Percentiles rank a stretch among this genome's conserved stretches.
These are phyloP conservation scores for Talaromyces verruculosus DNA, from an alignment of 2,329 filamentous ascomycete genomes.

Conservation along the genomic window DNA sequence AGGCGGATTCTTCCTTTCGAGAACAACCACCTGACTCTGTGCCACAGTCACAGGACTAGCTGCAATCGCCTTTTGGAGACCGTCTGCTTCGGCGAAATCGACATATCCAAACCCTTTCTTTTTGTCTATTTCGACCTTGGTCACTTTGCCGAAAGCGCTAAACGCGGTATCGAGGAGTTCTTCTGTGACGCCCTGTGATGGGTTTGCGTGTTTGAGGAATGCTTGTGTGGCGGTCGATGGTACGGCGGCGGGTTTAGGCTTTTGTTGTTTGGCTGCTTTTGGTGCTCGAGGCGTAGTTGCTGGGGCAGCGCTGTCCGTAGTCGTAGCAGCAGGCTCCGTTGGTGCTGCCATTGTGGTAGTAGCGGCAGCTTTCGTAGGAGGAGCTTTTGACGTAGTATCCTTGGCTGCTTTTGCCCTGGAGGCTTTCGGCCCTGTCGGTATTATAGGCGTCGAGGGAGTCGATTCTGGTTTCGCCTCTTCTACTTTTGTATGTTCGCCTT, in stretches of 20 bases:
- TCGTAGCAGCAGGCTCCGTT: background rate
- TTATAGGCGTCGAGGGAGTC: conserved; percentile 13
- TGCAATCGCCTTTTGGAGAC: conserved; percentile 73
- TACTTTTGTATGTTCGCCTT: conserved; percentile 29
- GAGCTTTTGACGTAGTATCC: conserved; percentile 3
- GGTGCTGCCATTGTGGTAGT: conserved; percentile 2
- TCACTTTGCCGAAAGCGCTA: conserved; percentile 69
- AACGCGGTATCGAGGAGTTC: conserved; percentile 72
- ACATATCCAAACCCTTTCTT: conserved; percentile 94
- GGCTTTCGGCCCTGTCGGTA: conserved; percentile 17
- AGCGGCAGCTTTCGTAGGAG: conserved; percentile 14
- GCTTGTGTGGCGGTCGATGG: conserved; percentile 47
- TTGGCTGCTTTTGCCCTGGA: conserved; percentile 22
- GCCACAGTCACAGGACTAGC: conserved; percentile 80
- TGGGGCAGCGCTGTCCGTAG: background rate
- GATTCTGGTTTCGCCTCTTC: conserved; percentile 18
- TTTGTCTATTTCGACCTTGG: conserved; percentile 86
- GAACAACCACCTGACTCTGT: conserved; percentile 80
- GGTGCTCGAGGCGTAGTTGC: conserved; percentile 23
- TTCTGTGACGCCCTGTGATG: conserved; percentile 89
- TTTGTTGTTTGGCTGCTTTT: conserved; percentile 31
- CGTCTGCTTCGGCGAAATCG: conserved; percentile 73
- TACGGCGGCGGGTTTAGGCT: conserved; percentile 30
- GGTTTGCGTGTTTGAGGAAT: conserved; percentile 80
- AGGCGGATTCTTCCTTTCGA: conserved; percentile 56